These are phyloP conservation scores for Fusarium tanahbumbuense DNA, from an alignment of 2,329 filamentous ascomycete genomes.

Conservation along the genomic window DNA sequence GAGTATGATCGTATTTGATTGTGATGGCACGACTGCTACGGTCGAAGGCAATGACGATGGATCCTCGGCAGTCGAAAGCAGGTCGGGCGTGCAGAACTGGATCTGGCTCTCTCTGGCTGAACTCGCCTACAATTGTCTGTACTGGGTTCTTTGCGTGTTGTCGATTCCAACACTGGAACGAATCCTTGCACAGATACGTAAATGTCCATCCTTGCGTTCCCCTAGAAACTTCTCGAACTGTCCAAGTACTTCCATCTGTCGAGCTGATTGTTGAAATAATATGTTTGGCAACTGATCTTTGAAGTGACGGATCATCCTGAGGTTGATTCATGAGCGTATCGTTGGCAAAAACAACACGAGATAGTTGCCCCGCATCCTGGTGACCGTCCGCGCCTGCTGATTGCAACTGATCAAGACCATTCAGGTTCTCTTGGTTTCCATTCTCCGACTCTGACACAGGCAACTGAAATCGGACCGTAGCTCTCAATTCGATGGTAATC, in stretches of 20 bases:
- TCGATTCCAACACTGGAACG: conserved; percentile 62
- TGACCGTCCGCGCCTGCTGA: conserved; percentile 27
- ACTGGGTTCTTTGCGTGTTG: conserved; percentile 57
- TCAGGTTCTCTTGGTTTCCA: conserved; percentile 48
- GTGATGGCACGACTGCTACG: conserved; percentile 60
- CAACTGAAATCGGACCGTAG: conserved; percentile 58
- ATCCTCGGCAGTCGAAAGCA: conserved; percentile 69
- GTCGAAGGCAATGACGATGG: conserved; percentile 62
- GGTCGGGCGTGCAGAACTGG: conserved; percentile 61
- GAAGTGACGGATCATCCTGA: conserved; percentile 59
- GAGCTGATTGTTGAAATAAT: conserved; percentile 58
- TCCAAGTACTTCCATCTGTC: conserved; percentile 63
- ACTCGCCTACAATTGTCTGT: conserved; percentile 60
- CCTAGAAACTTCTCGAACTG: conserved; percentile 57
- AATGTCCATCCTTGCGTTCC: conserved; percentile 64
- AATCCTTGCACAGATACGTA: conserved; percentile 65
- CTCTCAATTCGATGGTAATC: conserved; percentile 59
- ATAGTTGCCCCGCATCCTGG: conserved; percentile 38
- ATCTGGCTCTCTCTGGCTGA: conserved; percentile 61
- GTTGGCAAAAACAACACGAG: conserved; percentile 56
- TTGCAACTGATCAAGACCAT: conserved; percentile 51
- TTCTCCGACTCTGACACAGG: conserved; percentile 53
- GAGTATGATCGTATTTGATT: conserved; percentile 67
- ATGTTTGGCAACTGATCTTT: conserved; percentile 62
- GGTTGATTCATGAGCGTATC: conserved; percentile 63